Conservation (phyloP, 2,329 filamentous ascomycete species). For the Oidium heveae region DNA sequence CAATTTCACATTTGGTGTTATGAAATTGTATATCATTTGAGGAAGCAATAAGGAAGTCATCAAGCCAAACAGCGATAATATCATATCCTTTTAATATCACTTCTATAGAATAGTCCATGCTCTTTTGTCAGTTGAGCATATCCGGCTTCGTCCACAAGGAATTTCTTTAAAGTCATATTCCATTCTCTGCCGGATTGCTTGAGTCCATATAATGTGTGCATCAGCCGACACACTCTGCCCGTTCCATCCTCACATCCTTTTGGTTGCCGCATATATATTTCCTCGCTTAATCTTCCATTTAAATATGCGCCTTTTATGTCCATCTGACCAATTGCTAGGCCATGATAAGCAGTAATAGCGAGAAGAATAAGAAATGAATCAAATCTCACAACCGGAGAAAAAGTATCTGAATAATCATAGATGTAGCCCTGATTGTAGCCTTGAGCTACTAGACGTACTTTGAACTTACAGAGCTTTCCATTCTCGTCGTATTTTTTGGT, state of each 20-base stretch:
- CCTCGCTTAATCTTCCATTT: not conserved
- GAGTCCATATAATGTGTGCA: not conserved
- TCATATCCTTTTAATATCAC: not conserved
- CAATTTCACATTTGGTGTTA: no score
- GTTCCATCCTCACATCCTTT: not conserved
- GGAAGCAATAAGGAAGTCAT: not conserved
- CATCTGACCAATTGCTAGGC: not conserved
- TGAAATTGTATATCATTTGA: no score
- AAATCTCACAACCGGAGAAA: not conserved
- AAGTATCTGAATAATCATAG: not conserved
- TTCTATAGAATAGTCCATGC: not conserved
- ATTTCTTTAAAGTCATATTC: not conserved
- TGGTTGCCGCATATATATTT: not conserved
- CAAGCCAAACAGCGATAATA: not conserved
- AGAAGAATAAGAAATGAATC: not conserved
- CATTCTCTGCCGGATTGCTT: not conserved
- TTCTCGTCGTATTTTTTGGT: constrained; percentile 10
- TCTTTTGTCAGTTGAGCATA: not conserved
- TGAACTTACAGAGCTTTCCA: constrained; percentile 7
- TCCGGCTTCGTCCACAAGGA: not conserved
- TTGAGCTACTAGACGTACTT: constrained; percentile 7
- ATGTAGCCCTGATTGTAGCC: constrained; percentile 2
- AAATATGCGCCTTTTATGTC: not conserved
- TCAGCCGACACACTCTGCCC: not conserved
- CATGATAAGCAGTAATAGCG: not conserved